Evolutionary conservation across 495 filamentous ascomycete genomes (phyloP).

Genomic region (Lophium mytilinum): DNA sequence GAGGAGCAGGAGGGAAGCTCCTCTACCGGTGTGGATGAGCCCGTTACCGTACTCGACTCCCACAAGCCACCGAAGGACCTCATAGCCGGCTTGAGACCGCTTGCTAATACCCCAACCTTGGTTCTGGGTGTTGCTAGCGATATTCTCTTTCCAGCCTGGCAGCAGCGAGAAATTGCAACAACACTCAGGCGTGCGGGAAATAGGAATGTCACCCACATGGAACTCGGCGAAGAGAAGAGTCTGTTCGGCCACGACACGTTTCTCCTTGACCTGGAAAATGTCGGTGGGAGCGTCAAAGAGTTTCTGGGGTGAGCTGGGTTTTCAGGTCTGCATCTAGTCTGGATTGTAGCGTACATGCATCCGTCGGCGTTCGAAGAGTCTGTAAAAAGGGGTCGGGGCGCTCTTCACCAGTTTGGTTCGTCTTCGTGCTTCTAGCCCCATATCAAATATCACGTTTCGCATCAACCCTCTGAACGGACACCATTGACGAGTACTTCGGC

Average conservation of each 20-base stretch:
- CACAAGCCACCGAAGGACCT: constrained; percentile 62
- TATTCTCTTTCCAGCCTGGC: constrained; percentile 96
- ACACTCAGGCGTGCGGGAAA: constrained; percentile 73
- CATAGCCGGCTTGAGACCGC: constrained; percentile 59
- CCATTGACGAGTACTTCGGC: too few relatives aligned
- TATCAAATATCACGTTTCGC: too few relatives aligned
- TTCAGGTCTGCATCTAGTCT: too few relatives aligned
- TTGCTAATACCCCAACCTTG: constrained; percentile 69
- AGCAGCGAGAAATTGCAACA: constrained; percentile 89
- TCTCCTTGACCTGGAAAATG: constrained; percentile 81
- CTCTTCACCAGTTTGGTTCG: too few relatives aligned
- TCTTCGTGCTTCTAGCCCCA: too few relatives aligned
- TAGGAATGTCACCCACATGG: constrained; percentile 69
- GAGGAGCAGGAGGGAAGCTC: constrained; percentile 55
- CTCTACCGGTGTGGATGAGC: background rate
- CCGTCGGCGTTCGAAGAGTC: too few relatives aligned
- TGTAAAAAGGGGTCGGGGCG: too few relatives aligned
- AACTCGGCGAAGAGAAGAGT: constrained; percentile 85
- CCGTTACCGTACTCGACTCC: constrained; percentile 13
- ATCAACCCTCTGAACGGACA: too few relatives aligned
- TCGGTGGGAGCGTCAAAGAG: constrained; percentile 70
- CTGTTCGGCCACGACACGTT: constrained; percentile 97
- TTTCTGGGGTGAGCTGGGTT: constrained; percentile 53
- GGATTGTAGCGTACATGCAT: too few relatives aligned
- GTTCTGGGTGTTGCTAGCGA: constrained; percentile 94